phyloP scores from a whole-genome alignment of 768 basidiomycete species.

The Pleurotus ostreatus region DNA sequence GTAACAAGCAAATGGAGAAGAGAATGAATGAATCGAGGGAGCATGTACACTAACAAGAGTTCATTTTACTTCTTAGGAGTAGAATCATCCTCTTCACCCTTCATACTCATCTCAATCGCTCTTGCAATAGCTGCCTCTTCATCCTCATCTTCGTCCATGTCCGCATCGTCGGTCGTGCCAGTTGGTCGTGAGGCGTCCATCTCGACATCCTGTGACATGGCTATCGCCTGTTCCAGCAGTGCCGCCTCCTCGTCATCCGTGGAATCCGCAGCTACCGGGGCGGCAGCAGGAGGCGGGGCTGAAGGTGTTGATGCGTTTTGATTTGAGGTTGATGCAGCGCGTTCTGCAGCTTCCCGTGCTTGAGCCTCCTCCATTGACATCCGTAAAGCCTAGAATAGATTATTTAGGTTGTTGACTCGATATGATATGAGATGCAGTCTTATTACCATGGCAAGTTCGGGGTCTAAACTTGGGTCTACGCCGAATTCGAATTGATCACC shows the following conservation, averaged over 20 bases:
- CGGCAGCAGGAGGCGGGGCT: constrained; percentile 22
- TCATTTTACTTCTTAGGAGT: constrained; percentile 31
- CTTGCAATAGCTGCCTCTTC: constrained; percentile 89
- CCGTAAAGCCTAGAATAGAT: constrained; percentile 68
- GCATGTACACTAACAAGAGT: no score
- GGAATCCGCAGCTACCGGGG: constrained; percentile 34
- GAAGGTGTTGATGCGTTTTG: constrained; percentile 35
- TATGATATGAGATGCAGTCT: constrained; percentile 5
- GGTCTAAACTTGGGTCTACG: constrained; percentile 93
- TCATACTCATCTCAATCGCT: constrained; percentile 95
- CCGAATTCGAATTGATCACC: constrained; percentile 58
- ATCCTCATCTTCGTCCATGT: constrained; percentile 63
- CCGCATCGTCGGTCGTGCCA: constrained; percentile 41
- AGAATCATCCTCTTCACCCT: constrained; percentile 49
- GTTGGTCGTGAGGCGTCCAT: constrained; percentile 26
- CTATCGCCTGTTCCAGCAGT: constrained; percentile 71
- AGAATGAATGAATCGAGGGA: no score
- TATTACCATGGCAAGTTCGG: constrained; percentile 91
- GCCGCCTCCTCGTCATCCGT: constrained; percentile 76
- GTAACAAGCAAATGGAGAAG: no score
- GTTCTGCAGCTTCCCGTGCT: constrained; percentile 62
- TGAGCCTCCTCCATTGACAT: constrained; percentile 97
- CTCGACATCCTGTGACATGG: constrained; percentile 65
- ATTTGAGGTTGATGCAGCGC: constrained; percentile 27
- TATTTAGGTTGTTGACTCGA: not conserved